phyloP scores from a whole-genome alignment of 83 land plant genomes.

The Larix sibirica region DNA sequence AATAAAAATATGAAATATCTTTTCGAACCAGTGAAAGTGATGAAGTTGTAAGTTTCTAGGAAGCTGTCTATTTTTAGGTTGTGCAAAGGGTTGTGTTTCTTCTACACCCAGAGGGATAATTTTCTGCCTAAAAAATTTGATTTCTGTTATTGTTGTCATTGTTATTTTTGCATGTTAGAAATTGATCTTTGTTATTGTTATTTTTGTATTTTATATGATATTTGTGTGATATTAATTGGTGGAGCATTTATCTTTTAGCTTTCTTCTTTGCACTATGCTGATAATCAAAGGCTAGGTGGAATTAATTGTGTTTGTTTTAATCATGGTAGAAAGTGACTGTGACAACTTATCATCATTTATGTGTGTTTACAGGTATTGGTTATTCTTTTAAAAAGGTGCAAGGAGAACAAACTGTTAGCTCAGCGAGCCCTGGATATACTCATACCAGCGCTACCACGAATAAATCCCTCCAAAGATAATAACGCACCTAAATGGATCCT shows the following conservation, averaged over 20 bases:
- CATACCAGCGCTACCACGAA: constrained; percentile 95
- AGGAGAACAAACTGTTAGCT: constrained; percentile 91
- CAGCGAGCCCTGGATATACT: constrained; percentile 97
- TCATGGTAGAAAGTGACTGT: neutral
- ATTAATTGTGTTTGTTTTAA: neutral
- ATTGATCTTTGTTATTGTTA: no score
- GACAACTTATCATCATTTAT: neutral
- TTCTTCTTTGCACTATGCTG: neutral
- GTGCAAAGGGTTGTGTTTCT: no score
- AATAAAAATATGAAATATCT: neutral
- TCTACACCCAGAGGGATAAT: no score
- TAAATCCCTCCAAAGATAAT: no score
- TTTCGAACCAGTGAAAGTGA: neutral
- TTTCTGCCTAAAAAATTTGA: no score
- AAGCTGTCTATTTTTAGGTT: no score
- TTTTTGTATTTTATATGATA: no score
- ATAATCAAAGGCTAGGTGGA: neutral
- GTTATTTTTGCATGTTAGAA: no score
- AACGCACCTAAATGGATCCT: constrained; percentile 99
- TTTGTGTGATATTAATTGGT: no score
- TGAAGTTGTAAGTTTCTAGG: no score
- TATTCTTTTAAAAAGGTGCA: constrained; percentile 93
- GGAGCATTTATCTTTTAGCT: neutral
- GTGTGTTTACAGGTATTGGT: constrained; percentile 75
- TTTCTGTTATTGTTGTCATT: no score